Evolutionary conservation across 1,139 yeast genomes (phyloP).

Genomic region (Zygotorulaspora mrakii): DNA sequence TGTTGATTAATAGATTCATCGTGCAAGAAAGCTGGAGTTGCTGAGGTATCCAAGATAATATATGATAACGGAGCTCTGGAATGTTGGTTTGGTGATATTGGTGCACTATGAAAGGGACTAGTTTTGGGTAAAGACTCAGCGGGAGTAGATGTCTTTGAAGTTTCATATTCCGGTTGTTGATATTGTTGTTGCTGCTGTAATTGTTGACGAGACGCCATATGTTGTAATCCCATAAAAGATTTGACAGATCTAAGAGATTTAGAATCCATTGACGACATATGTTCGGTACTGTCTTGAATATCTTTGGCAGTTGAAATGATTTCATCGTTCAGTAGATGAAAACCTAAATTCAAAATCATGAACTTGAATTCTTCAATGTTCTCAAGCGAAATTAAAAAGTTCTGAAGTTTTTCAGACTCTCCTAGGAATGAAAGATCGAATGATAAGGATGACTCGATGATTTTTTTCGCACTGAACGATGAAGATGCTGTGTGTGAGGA

Average conservation of each 20-base stretch:
- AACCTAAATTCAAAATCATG: conserved; percentile 34
- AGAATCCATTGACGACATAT: conserved; percentile 5
- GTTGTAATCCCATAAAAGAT: conserved; percentile 19
- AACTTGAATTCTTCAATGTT: conserved; percentile 45
- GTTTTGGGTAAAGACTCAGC: background rate
- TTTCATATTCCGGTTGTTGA: background rate
- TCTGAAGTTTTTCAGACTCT: conserved; percentile 35
- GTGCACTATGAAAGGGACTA: background rate
- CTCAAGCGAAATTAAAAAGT: conserved; percentile 45
- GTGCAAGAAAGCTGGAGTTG: conserved; percentile 6
- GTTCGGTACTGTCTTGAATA: conserved; percentile 19
- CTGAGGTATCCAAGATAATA: conserved; percentile 6
- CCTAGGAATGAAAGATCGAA: conserved; percentile 40
- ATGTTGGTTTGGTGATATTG: conserved; percentile 5
- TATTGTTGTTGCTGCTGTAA: conserved; percentile 3
- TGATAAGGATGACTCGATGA: conserved; percentile 22
- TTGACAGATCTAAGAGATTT: conserved; percentile 19
- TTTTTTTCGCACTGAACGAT: conserved; percentile 14
- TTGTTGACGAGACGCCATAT: conserved; percentile 9
- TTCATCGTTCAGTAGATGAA: conserved; percentile 31
- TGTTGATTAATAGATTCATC: conserved; percentile 20
- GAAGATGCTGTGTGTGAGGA: conserved; percentile 8
- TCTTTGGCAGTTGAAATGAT: conserved; percentile 27
- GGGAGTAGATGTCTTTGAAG: background rate
- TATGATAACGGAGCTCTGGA: conserved; percentile 7